phyloP scores from a whole-genome alignment of 75 land plant species.

The Cunninghamia lanceolata region DNA sequence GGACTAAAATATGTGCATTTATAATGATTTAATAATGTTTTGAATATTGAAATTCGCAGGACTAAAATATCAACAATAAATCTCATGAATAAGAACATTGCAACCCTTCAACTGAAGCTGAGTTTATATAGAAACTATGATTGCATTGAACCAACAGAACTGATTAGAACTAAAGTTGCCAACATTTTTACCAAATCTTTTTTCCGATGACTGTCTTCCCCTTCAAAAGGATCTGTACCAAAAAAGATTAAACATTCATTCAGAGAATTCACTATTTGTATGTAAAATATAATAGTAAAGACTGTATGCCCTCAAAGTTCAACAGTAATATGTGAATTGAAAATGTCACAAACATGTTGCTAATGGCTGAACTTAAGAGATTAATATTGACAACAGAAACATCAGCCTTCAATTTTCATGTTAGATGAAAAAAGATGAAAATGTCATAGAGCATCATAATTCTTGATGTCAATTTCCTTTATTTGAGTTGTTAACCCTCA shows the following conservation, averaged over 20 bases:
- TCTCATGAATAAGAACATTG: background rate
- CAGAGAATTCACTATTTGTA: background rate
- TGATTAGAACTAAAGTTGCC: background rate
- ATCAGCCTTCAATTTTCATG: background rate
- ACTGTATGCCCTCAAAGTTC: background rate
- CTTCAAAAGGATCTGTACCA: constrained; percentile 39
- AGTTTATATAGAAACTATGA: background rate
- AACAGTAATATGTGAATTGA: background rate
- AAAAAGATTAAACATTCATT: background rate
- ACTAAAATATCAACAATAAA: background rate
- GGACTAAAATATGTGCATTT: background rate
- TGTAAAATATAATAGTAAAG: background rate
- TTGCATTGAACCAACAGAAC: background rate
- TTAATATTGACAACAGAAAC: background rate
- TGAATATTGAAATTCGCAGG: background rate
- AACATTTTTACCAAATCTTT: constrained; percentile 30
- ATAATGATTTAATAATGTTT: background rate
- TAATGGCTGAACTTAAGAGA: background rate
- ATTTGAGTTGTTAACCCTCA: background rate
- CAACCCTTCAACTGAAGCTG: background rate
- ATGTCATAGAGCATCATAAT: background rate
- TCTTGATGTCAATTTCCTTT: background rate
- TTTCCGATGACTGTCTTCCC: constrained; percentile 15
- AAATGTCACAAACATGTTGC: background rate
- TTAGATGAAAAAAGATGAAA: background rate